Evolutionary conservation across 192 early-diverging fungal genomes (phyloP).

Genomic region (Podochytrium sp.): DNA sequence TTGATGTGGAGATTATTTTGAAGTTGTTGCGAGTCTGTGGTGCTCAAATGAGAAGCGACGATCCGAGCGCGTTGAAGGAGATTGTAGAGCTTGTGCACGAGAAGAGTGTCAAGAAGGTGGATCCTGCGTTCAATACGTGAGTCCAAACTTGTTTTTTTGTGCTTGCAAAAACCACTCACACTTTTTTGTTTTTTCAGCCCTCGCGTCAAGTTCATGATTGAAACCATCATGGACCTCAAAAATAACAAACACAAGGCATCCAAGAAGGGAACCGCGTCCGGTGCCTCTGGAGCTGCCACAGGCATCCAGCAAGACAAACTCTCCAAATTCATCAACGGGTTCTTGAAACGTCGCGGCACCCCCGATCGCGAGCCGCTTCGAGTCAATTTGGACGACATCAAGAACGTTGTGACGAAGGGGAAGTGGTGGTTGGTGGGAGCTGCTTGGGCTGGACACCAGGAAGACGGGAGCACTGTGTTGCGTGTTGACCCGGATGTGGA

Average conservation of each 20-base stretch:
- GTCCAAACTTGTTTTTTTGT: neutral
- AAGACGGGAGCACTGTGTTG: slow-evolving; percentile 39
- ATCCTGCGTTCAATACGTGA: slow-evolving; percentile 27
- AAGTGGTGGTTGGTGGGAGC: slow-evolving; percentile 99
- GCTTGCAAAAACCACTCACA: neutral
- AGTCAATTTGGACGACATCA: slow-evolving; percentile 85
- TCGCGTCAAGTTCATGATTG: slow-evolving; percentile 92
- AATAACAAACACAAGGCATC: slow-evolving; percentile 79
- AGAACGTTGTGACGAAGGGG: slow-evolving; percentile 78
- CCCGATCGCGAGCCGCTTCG: slow-evolving; percentile 56
- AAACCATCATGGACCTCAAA: slow-evolving; percentile 90
- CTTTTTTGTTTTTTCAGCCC: slow-evolving; percentile 26
- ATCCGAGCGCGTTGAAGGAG: slow-evolving; percentile 89
- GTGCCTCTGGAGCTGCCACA: slow-evolving; percentile 20
- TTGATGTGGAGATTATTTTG: slow-evolving; percentile 88
- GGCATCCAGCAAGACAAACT: slow-evolving; percentile 45
- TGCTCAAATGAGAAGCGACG: slow-evolving; percentile 85
- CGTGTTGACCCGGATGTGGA: neutral
- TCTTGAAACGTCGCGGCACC: slow-evolving; percentile 19
- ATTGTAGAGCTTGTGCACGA: slow-evolving; percentile 77
- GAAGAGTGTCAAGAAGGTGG: slow-evolving; percentile 45
- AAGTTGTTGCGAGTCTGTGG: slow-evolving; percentile 79
- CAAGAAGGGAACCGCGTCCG: slow-evolving; percentile 4
- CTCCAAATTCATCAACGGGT: slow-evolving; percentile 45
- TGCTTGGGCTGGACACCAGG: slow-evolving; percentile 83